Base-by-base conservation (phyloP, 2,329 filamentous ascomycete genomes). In the Cladosporium sp. region DNA sequence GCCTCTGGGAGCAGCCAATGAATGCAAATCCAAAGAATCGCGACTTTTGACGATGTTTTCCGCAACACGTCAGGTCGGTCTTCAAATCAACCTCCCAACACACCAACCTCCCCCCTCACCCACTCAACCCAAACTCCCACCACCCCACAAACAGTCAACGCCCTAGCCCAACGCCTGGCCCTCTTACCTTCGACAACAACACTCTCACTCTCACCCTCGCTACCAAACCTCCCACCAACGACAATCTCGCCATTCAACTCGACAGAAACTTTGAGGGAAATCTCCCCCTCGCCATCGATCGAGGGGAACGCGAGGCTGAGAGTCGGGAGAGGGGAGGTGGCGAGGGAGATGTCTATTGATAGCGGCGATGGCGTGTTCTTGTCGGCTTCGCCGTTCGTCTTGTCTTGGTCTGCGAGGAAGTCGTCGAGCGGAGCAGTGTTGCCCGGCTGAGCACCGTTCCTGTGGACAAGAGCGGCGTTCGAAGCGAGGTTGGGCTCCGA, bases 201-300 rank as follows among this genome's bases (percentile, higher is more conserved):
- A 29, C 61, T 61, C 18, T 64, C 62, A 2, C 61, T 64, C 30
- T 68, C 60, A 3, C 63, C 65, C 12, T 58, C 56, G 11, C 40
- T 55, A 2, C 49, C 50, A 7, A 44, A 39, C 30, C 37, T 47
- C 38, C 54, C 52, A 19, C 30, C 34, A n/a, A 43, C 40, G 2
- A 40, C 43, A 20, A 39, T 24, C 6, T 30, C 54, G 34, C 39
- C 38, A 38, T 39, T 43, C 60, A 61, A 50, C 36, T n/a, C 32
- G 48, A 20, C 47, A 20, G 44, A n/a, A 18, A 52, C 9, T 18
- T 34, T 48, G 3, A 54, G 50, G 39, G 80, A 61, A 4, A 81
- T 84, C 58, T 86, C 80, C 19, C 79, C 75, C 3, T 75, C 73
- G 72, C 4, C 76, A 74, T 7, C 73, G 64, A 0, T 75, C 73